Conservation (phyloP, 2,329 filamentous ascomycete genomes). For the Talaromyces sp. region DNA sequence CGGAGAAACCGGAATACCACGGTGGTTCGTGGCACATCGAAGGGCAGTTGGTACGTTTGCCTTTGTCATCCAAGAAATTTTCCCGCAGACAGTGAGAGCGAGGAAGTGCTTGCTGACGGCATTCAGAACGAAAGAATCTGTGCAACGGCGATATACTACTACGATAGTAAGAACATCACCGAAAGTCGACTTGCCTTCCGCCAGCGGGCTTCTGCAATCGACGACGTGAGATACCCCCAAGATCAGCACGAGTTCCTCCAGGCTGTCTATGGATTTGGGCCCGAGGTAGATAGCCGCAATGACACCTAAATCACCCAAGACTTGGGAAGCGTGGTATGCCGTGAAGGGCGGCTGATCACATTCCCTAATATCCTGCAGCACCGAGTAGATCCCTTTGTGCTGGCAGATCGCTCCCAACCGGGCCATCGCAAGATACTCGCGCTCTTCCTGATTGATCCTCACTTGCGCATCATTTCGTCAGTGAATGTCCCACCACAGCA, state of each 20-base stretch:
- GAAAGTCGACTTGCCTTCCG: conserved; percentile 50
- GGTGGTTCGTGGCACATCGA: conserved; percentile 45
- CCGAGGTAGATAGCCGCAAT: conserved; percentile 6
- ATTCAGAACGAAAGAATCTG: conserved; percentile 59
- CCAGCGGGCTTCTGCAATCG: conserved; percentile 23
- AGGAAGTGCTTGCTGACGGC: background rate
- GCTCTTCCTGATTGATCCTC: conserved; percentile 57
- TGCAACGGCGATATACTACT: conserved; percentile 60
- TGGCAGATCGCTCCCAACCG: conserved; percentile 47
- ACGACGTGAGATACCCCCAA: conserved; percentile 19
- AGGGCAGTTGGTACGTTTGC: conserved; percentile 35
- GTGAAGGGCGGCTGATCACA: conserved; percentile 21
- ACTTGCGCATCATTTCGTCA: conserved; percentile 49
- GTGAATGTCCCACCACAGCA: conserved; percentile 51
- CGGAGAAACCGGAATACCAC: conserved; percentile 51
- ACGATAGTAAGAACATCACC: conserved; percentile 57
- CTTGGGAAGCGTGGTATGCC: conserved; percentile 19
- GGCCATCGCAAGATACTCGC: conserved; percentile 53
- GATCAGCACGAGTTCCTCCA: conserved; percentile 25
- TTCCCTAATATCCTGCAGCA: conserved; percentile 46
- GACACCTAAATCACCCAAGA: conserved; percentile 23
- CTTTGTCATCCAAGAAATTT: background rate
- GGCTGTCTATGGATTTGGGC: conserved; percentile 23
- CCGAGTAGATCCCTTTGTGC: conserved; percentile 44
- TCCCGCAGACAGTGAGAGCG: background rate